Conservation (phyloP, 2,329 filamentous ascomycete species). For the Colletotrichum sansevieriae region DNA sequence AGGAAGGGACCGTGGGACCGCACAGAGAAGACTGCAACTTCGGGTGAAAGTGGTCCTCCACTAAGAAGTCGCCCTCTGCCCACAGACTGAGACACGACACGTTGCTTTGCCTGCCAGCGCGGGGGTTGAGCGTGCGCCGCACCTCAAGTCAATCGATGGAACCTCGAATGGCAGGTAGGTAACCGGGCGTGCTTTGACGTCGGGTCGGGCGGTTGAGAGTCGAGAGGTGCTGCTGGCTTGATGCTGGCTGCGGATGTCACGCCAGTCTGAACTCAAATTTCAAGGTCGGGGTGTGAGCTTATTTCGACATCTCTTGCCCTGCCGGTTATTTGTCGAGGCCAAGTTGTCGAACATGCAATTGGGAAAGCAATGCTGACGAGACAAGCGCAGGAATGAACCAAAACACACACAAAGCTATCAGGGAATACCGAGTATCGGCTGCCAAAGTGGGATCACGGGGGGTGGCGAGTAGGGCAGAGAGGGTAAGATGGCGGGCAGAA, state of each 20-base stretch:
- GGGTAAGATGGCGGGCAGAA: background rate
- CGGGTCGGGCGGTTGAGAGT: background rate
- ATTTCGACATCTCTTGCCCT: conserved; percentile 34
- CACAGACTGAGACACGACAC: background rate
- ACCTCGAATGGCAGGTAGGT: too few species aligned
- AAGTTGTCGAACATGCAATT: conserved; percentile 14
- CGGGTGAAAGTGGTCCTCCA: conserved; percentile 38
- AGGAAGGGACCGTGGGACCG: conserved; percentile 8
- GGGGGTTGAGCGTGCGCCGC: too few species aligned
- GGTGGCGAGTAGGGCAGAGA: background rate
- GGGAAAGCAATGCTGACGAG: conserved; percentile 7
- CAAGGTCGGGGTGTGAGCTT: conserved; percentile 36
- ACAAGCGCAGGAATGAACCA: conserved; percentile 1
- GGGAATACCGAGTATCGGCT: background rate
- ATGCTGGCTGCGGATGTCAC: conserved; percentile 20
- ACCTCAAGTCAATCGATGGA: too few species aligned
- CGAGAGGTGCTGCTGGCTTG: conserved; percentile 4
- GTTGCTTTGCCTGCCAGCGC: background rate
- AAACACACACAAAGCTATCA: conserved; percentile 11
- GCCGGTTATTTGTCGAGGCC: conserved; percentile 10
- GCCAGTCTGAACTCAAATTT: conserved; percentile 27
- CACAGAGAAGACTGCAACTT: conserved; percentile 35
- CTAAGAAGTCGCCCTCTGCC: background rate
- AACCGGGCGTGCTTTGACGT: too few species aligned
- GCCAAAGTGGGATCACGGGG: background rate